A percentile compares a stretch with the other conserved stretches of the same genome.
These are phyloP conservation scores for Furcasterigmium furcatum DNA, from an alignment of 2,329 filamentous ascomycete genomes.

Conservation along the genomic window DNA sequence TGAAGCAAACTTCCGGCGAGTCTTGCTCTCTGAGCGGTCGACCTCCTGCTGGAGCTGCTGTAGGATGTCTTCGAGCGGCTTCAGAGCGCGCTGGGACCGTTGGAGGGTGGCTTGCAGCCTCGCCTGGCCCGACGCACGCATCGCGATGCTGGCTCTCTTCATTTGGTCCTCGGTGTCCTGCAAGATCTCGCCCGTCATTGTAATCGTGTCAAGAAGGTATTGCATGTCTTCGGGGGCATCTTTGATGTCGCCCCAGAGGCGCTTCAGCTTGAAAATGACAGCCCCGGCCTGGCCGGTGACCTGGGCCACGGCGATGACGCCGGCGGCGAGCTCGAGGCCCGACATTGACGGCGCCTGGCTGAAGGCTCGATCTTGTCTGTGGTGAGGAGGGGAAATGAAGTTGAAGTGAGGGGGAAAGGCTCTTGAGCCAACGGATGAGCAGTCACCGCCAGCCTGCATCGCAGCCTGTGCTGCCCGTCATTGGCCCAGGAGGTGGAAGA, in stretches of 20 bases:
- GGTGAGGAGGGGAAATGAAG: too few species aligned
- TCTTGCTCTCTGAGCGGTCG: slow-evolving; percentile 7
- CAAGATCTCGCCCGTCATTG: not conserved
- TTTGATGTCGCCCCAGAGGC: slow-evolving; percentile 7
- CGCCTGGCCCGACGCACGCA: not conserved
- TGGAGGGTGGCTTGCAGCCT: not conserved
- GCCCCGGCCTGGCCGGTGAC: not conserved
- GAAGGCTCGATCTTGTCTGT: too few species aligned
- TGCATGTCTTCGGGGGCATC: slow-evolving; percentile 6
- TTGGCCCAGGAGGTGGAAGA: too few species aligned
- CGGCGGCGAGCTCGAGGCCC: not conserved
- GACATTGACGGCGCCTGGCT: not conserved
- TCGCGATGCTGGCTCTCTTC: not conserved
- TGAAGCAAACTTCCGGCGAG: slow-evolving; percentile 13
- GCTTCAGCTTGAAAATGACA: slow-evolving; percentile 4
- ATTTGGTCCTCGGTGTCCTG: not conserved
- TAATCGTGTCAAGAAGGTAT: not conserved
- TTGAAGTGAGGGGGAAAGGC: too few species aligned
- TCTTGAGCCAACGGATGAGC: too few species aligned
- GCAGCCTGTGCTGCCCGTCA: too few species aligned
- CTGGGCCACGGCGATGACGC: slow-evolving; percentile 2
- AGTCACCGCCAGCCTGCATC: too few species aligned
- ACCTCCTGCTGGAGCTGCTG: slow-evolving; percentile 10
- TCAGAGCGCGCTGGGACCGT: slow-evolving; percentile 5
- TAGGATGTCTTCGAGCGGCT: slow-evolving; percentile 7